Base-by-base conservation (phyloP, 1,284 basidiomycete species). In the Earliella scabrosa region DNA sequence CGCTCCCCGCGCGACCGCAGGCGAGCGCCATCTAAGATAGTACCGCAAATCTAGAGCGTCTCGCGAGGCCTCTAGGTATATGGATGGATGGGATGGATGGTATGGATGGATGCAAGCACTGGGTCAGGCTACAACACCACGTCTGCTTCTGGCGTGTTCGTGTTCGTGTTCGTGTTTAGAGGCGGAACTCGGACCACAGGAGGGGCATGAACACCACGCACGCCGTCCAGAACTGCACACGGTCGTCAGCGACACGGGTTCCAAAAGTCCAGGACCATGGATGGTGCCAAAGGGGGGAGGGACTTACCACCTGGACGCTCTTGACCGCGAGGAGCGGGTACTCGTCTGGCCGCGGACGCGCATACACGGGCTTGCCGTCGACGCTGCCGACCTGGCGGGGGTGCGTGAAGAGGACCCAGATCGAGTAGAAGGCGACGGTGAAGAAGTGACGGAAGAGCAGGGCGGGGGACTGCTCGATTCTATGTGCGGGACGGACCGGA, bases 361-460 rank as follows among this genome's bases (percentile, higher is more conserved):
- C 68, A 47, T 73, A 70, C 1, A 74, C 64, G 5, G 73, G 68
- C 58, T 80, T 79, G 31, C 68, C 66, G 34, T 70, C 68, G 14
- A 58, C 60, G 10, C 53, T 57, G 13, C 58, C 52, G 1, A 71
- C 59, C 14, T 73, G 60, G 40, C 75, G 78, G 38, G 88, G 85
- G 59, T 88, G 85, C 4, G 84, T 87, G 74, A 97, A 93, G 71
- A 97, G 80, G 40, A 91, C 78, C 82, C 87, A 97, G 67, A 97
- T 92, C 11, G 90, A 86, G 75, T 97, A 98, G 61, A 99, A 85
- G 0, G 97, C 97, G 60, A 99, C 97, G 24, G 83, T 79, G 80
- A 97, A 99, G 77, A 99, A 99, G 78, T 99, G 97, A 65, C 84
- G 87, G 66, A 92, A 88, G 24, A 99, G 86, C 36, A 94, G 74